Conservation (phyloP, 2,329 filamentous ascomycete genomes). For the Bipolaris gigantea region DNA sequence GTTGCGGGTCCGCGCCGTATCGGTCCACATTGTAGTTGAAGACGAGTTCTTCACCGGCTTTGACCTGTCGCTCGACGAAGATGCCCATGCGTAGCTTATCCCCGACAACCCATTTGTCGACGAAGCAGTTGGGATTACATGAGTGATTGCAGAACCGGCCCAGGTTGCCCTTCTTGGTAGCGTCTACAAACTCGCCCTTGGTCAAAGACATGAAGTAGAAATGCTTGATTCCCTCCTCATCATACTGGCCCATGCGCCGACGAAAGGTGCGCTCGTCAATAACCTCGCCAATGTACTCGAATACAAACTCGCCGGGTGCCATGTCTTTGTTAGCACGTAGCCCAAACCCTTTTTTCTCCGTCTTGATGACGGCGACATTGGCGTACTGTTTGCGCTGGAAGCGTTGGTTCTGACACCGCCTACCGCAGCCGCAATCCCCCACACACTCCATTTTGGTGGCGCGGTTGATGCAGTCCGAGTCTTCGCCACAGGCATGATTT, state of each 20-base stretch:
- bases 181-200: slow-evolving; percentile 95
- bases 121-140: slow-evolving; percentile 97
- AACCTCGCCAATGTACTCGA: slow-evolving; percentile 97
- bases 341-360: slow-evolving; percentile 95
- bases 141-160: slow-evolving; percentile 99
- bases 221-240: slow-evolving; percentile 95
- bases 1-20: slow-evolving; percentile 94
- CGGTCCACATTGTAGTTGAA: slow-evolving; percentile 99
- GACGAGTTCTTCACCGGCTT: slow-evolving; percentile 88
- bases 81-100: slow-evolving; percentile 99
- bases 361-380: slow-evolving; percentile 91
- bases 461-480: slow-evolving; percentile 98
- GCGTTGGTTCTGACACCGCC: slow-evolving; percentile 88
- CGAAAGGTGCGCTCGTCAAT: slow-evolving; percentile 92
- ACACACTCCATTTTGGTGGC: slow-evolving; percentile 97
- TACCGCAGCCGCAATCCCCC: slow-evolving; percentile 82
- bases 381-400: slow-evolving; percentile 91
- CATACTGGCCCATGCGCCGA: slow-evolving; percentile 87
- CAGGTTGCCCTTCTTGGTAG: slow-evolving; percentile 93
- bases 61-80: slow-evolving; percentile 83
- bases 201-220: slow-evolving; percentile 99
- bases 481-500: slow-evolving; percentile 90
- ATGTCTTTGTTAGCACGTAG: slow-evolving; percentile 79
- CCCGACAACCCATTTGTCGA: slow-evolving; percentile 98
- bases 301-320: slow-evolving; percentile 86